Evolutionary conservation across 495 filamentous ascomycete genomes (phyloP).

Genomic region (Bacidia gigantensis): DNA sequence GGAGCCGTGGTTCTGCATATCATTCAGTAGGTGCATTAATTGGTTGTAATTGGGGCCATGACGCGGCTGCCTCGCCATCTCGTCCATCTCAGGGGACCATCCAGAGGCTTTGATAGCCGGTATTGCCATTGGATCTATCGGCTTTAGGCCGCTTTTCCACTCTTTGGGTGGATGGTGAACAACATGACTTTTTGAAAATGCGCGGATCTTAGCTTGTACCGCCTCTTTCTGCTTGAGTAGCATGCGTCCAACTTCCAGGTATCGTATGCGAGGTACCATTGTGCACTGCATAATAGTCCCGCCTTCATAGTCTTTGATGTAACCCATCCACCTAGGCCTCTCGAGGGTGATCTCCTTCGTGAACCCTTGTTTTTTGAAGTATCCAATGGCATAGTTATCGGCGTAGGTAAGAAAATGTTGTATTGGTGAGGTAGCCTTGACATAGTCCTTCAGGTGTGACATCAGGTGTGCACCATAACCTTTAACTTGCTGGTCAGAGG

Average conservation of each 20-base stretch:
- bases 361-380: constrained; percentile 98
- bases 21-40: constrained; percentile 81
- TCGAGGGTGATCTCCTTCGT: constrained; percentile 96
- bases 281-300: constrained; percentile 99
- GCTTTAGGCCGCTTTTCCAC: constrained; percentile 56
- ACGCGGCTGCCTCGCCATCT: constrained; percentile 87
- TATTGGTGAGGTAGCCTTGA: constrained; percentile 88
- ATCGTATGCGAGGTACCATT: constrained; percentile 90
- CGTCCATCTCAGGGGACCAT: constrained; percentile 96
- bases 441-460: constrained; percentile 97
- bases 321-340: constrained; percentile 91
- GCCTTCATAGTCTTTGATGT: constrained; percentile 98
- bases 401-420: constrained; percentile 99
- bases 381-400: constrained; percentile 97
- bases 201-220: constrained; percentile 85
- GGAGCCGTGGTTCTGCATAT: constrained; percentile 82
- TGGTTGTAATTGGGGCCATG: constrained; percentile 95
- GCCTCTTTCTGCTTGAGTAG: constrained; percentile 92
- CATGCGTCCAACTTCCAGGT: constrained; percentile 89
- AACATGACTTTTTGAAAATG: constrained; percentile 77
- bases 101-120: constrained; percentile 77
- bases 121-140: constrained; percentile 71
- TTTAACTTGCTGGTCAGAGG: constrained; percentile 95
- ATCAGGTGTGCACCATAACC: constrained; percentile 96
- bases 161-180: constrained; percentile 73